Evolutionary conservation across 192 early-diverging fungal species (phyloP).

Genomic region (Diversispora epigaea): DNA sequence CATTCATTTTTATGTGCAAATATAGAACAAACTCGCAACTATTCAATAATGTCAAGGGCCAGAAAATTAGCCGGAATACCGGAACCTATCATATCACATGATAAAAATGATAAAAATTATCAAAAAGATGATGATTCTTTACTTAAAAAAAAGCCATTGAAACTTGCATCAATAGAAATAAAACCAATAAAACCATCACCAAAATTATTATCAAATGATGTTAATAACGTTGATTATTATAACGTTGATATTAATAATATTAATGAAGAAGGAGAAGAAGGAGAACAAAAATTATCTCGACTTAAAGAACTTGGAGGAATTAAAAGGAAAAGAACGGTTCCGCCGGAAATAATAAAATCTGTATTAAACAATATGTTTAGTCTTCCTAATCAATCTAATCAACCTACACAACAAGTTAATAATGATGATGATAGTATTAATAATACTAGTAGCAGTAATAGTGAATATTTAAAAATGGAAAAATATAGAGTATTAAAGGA

Average conservation of each 20-base stretch:
- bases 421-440: too few relatives aligned
- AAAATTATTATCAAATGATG: not conserved
- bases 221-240: not conserved
- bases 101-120: not conserved
- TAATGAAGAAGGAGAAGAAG: not conserved
- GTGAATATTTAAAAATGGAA: too few relatives aligned
- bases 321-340: too few relatives aligned
- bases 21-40: not conserved
- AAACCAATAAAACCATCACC: not conserved
- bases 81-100: not conserved
- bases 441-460: too few relatives aligned
- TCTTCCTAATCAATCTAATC: too few relatives aligned
- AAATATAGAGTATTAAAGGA: too few relatives aligned
- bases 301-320: too few relatives aligned
- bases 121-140: not conserved
- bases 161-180: not conserved
- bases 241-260: not conserved
- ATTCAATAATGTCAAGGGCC: slow-evolving; percentile 16
- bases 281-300: not conserved
- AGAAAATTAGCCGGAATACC: not conserved
- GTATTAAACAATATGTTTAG: too few relatives aligned
- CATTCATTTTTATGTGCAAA: too few relatives aligned
- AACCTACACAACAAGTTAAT: too few relatives aligned
- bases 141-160: not conserved
- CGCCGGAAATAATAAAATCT: too few relatives aligned